Evolutionary conservation across 2,329 filamentous ascomycete genomes (phyloP), one percentile per base, ranked within the genome.

Genomic region (Cladosporium oxysporum): DNA sequence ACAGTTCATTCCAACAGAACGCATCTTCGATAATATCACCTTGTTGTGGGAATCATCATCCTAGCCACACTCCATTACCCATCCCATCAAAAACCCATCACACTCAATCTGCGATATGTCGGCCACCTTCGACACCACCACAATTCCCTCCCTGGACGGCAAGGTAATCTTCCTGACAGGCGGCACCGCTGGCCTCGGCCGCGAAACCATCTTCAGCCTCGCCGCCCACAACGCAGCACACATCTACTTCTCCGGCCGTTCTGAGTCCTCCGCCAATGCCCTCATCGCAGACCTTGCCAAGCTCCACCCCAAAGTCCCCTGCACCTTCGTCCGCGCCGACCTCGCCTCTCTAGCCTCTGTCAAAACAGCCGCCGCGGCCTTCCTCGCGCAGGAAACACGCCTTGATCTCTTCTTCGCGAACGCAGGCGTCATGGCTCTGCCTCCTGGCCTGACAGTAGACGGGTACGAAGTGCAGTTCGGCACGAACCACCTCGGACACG

Each of bases 201-300:
- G 37, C 60, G 68, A 83, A 69, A 81, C 82, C 8, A 73, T 84
- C 52, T 71, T 79, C 41, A 78, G 82, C 62, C 77, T 86, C 52
- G 81, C 81, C n/a, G 78, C 77, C 65, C 85, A 87, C 71, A 73
- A 77, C 8, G 84, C 85, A 1, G 76, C 77, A 0, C 81, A 84
- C 65, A 83, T 88, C 67, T 87, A 84, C 76, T 80, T 88, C 66
- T 83, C 80, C 16, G 84, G 70, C 1, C 67, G 74, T 49, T 71
- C 83, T 2, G 82, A 85, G 55, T 77, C 80, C 55, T 80, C 80
- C 12, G 80, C 78, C 23, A 76, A 80, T 8, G 78, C 80, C 10
- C 81, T 86, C 50, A 74, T 81, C 18, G 31, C 62, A 74, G 1
- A 69, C 58, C 74, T 67, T 37, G 35, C 57, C 10, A 16, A 26